These are phyloP conservation scores for Pleurotus citrinopileatus DNA, from an alignment of 768 basidiomycete species.

Conservation along the genomic window DNA sequence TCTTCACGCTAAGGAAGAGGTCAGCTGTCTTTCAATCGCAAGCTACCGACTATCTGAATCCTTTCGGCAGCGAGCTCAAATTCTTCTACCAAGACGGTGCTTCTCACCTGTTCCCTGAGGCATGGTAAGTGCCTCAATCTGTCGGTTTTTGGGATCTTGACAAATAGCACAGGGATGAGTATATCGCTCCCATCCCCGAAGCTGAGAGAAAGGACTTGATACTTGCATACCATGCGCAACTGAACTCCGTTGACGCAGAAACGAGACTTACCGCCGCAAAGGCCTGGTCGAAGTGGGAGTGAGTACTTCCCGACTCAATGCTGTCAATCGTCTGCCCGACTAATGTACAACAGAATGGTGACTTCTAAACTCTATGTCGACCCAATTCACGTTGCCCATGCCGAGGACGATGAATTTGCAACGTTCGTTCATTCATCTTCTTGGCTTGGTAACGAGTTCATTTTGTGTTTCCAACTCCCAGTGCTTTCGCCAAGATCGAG, in stretches of 20 bases:
- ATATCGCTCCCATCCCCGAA: conserved; percentile 76
- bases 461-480: conserved; percentile 22
- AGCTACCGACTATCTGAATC: too few relatives aligned
- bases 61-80: conserved; percentile 58
- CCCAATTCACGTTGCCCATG: conserved; percentile 62
- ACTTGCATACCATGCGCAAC: conserved; percentile 76
- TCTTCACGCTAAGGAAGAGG: conserved; percentile 85
- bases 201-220: conserved; percentile 78
- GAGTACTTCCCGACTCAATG: conserved; percentile 27
- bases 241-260: conserved; percentile 69
- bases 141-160: neutral
- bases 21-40: conserved; percentile 26
- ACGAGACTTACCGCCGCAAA: conserved; percentile 68
- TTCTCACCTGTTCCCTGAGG: conserved; percentile 82
- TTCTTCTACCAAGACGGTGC: conserved; percentile 94
- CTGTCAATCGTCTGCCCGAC: neutral
- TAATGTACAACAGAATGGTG: conserved; percentile 56
- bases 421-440: conserved; percentile 45
- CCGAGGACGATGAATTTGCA: conserved; percentile 72
- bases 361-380: conserved; percentile 77
- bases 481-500: conserved; percentile 85
- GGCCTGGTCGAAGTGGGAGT: conserved; percentile 94
- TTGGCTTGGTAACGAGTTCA: neutral
- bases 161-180: conserved; percentile 68
- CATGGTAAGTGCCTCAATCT: conserved; percentile 54